Conservation (phyloP, 1,284 basidiomycete species). For the Schizophyllum amplum region DNA sequence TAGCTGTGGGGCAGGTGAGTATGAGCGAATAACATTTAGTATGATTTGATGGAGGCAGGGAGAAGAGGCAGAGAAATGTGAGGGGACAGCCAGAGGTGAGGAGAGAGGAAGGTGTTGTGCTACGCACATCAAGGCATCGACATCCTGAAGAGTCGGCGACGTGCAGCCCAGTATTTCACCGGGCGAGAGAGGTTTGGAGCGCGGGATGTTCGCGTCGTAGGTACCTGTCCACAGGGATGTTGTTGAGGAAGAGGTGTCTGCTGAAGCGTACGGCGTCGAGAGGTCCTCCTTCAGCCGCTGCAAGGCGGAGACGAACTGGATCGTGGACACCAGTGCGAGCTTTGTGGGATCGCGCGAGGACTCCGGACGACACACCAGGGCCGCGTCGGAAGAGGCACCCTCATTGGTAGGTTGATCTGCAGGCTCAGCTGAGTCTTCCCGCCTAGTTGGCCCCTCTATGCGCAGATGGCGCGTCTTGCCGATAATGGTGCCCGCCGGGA, state of each 20-base stretch:
- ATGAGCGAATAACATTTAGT: constrained; percentile 1
- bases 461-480: constrained; percentile 42
- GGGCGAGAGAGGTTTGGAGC: constrained; percentile 89
- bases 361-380: background rate
- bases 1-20: constrained; percentile 51
- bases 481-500: constrained; percentile 49
- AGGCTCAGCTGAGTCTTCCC: constrained; percentile 1
- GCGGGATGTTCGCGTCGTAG: constrained; percentile 81
- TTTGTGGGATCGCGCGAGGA: constrained; percentile 43
- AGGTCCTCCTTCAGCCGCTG: constrained; percentile 82
- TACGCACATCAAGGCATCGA: constrained; percentile 82
- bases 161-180: constrained; percentile 98
- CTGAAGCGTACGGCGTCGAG: constrained; percentile 27
- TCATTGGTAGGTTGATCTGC: background rate
- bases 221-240: constrained; percentile 45
- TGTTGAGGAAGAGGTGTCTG: constrained; percentile 5
- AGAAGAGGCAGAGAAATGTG: too few species aligned
- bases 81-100: background rate
- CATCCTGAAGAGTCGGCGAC: constrained; percentile 75
- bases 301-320: constrained; percentile 89
- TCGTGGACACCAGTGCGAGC: constrained; percentile 87
- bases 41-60: background rate
- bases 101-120: background rate
- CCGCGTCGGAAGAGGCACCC: background rate
- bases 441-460: constrained; percentile 38